A percentile compares a stretch with the other conserved stretches of the same genome.
These are phyloP conservation scores for Uromyces viciae-fabae DNA, from an alignment of 1,284 basidiomycete species.

Conservation along the genomic window DNA sequence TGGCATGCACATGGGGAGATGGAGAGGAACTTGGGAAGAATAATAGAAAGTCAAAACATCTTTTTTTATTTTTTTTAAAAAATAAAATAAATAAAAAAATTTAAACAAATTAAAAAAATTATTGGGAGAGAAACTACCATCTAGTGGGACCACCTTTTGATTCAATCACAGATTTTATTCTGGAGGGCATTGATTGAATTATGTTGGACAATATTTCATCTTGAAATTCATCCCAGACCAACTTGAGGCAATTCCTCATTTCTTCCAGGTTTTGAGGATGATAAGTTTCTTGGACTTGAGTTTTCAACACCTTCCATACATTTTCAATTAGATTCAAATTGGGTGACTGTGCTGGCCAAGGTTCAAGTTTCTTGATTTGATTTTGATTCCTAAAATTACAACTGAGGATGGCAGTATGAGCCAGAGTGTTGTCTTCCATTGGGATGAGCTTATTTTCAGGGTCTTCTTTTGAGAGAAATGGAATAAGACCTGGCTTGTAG, in stretches of 20 bases:
- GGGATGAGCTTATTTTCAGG: background rate
- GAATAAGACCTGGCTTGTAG: background rate
- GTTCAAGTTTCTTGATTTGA: background rate
- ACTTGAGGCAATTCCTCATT: background rate
- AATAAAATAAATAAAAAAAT: no score
- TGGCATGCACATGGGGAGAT: no score
- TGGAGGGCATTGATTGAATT: constrained; percentile 5
- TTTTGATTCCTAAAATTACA: background rate
- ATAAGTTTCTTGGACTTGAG: background rate
- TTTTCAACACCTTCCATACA: constrained; percentile 25
- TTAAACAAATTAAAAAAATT: no score
- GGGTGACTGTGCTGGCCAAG: no score
- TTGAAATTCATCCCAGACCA: constrained; percentile 7
- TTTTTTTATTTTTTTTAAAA: no score
- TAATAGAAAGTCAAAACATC: no score
- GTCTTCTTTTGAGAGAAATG: background rate
- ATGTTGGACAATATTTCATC: background rate
- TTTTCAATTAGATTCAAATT: constrained; percentile 34
- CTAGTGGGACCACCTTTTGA: background rate
- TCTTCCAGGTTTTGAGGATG: background rate
- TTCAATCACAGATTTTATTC: constrained; percentile 4
- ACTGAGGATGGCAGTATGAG: background rate
- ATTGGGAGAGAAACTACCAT: no score
- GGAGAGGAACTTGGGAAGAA: no score
- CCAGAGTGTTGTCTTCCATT: constrained; percentile 19